Evolutionary conservation across 257 asterid species (phyloP), one percentile per base, ranked within the genome.

Genomic region (Solanum neorickii): DNA sequence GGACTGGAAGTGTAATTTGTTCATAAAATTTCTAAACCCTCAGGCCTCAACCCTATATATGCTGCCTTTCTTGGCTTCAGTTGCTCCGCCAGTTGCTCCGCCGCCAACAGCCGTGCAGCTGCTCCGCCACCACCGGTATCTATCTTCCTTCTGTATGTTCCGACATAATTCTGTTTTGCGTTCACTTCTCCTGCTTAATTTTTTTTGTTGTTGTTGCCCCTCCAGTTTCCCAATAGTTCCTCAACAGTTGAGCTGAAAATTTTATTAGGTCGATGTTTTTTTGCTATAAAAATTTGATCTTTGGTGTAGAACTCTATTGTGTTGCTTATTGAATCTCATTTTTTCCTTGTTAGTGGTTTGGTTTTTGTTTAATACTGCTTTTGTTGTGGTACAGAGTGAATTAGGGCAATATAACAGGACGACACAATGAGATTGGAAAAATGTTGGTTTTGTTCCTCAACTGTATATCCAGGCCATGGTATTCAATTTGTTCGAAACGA

Each of bases 391-490:
- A 46, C 84, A 78, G 27, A 46, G 66, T 14, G 66, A 27, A 27
- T 46, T 20, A 27, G 85, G 85, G 66, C 5, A 42, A n/a, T 44
- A 27, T 83, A 62, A 44, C 44, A 56, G 44, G 83, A 82, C 65
- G 52, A 75, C 86, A 80, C 91, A 84, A 96, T 96, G 98, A 95
- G 99, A 94, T 91, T 96, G 92, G 99, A 96, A 87, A 96, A 95
- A 46, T 96, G 99, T 86, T 96, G 98, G 98, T 95, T 96, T 89
- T 96, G 99, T 91, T 96, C 99, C 88, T 94, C 98, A 35, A 94
- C 95, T 5, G 25, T 95, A 9, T 95, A 95, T 84, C 98, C 98
- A 0, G 98, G 99, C 65, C 99, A 96, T 74, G 99, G 98, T 33
- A 96, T 96, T 85, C 99, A 96, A 59, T 96, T 87, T 90, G 99